A percentile compares a stretch with the other conserved stretches of the same genome.
Evolutionary conservation across 2,329 filamentous ascomycete species (phyloP).

Genomic region (Waltergamsia citrina): DNA sequence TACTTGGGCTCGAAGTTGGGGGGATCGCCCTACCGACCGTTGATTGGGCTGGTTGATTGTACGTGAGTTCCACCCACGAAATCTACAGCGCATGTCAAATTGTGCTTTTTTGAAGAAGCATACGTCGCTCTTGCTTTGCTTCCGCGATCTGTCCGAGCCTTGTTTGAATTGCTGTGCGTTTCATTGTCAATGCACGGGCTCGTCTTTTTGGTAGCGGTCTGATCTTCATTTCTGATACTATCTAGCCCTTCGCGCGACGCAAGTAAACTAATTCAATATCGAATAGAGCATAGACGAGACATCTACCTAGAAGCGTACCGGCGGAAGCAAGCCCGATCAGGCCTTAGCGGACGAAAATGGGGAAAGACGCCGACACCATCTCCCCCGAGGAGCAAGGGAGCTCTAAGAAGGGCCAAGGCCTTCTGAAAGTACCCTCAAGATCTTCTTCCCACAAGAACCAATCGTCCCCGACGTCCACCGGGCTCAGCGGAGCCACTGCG

Average conservation of each 20-base stretch:
- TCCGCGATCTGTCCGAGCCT: too few relatives aligned
- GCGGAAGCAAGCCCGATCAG: slow-evolving; percentile 13
- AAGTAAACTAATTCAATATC: too few relatives aligned
- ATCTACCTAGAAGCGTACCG: neutral
- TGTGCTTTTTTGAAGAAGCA: too few relatives aligned
- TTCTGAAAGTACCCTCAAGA: slow-evolving; percentile 51
- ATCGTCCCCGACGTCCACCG: slow-evolving; percentile 48
- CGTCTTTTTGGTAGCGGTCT: too few relatives aligned
- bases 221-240: too few relatives aligned
- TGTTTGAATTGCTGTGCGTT: too few relatives aligned
- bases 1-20: neutral
- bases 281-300: neutral
- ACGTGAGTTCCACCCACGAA: too few relatives aligned
- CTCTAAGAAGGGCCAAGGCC: slow-evolving; percentile 39
- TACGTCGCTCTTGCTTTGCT: too few relatives aligned
- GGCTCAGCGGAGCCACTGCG: slow-evolving; percentile 49
- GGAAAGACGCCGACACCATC: slow-evolving; percentile 31
- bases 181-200: too few relatives aligned
- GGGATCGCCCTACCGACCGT: neutral
- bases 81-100: too few relatives aligned
- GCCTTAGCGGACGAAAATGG: slow-evolving; percentile 24
- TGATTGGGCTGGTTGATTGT: neutral
- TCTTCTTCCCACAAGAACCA: slow-evolving; percentile 53
- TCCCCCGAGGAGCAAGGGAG: slow-evolving; percentile 29
- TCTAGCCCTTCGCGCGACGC: too few relatives aligned